Conservation (phyloP, 1,284 basidiomycete species). For the Malassezia caprae region DNA sequence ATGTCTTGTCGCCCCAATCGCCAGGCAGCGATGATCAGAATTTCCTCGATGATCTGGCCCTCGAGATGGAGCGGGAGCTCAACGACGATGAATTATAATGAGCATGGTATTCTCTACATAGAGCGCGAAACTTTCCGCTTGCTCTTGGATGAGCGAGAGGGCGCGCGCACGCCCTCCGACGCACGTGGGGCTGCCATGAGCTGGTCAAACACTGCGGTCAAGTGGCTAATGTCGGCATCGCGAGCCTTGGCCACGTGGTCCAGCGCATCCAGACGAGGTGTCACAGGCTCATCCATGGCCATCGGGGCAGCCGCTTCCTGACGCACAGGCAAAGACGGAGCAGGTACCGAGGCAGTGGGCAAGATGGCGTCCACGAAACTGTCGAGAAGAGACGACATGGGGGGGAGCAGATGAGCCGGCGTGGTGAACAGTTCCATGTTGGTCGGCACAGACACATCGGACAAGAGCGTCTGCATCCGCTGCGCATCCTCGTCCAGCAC, state of each 20-base stretch:
- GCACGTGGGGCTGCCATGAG: background rate
- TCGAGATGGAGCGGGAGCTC: constrained; percentile 36
- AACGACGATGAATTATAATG: constrained; percentile 11
- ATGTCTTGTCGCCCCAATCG: background rate
- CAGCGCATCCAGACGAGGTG: constrained; percentile 7
- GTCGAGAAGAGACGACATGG: constrained; percentile 65
- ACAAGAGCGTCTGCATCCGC: background rate
- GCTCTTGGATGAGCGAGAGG: constrained; percentile 3
- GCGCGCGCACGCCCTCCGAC: background rate
- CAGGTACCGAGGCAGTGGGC: constrained; percentile 53
- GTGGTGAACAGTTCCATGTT: constrained; percentile 58
- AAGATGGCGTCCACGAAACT: constrained; percentile 62
- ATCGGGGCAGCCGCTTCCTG: background rate
- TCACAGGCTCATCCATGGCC: constrained; percentile 6
- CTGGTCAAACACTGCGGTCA: constrained; percentile 16
- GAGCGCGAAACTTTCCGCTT: constrained; percentile 8
- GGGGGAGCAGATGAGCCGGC: constrained; percentile 69
- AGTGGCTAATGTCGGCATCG: constrained; percentile 33
- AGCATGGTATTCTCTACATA: constrained; percentile 6
- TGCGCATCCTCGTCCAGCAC: constrained; percentile 10
- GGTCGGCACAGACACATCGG: constrained; percentile 12
- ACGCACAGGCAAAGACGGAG: background rate
- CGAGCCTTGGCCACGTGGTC: constrained; percentile 43
- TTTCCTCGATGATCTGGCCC: constrained; percentile 35
- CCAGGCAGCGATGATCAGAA: constrained; percentile 24